Evolutionary conservation across 108 stramenopile species (phyloP), one percentile per base, ranked within the genome.

Genomic region (Fragilaria crotonensis): DNA sequence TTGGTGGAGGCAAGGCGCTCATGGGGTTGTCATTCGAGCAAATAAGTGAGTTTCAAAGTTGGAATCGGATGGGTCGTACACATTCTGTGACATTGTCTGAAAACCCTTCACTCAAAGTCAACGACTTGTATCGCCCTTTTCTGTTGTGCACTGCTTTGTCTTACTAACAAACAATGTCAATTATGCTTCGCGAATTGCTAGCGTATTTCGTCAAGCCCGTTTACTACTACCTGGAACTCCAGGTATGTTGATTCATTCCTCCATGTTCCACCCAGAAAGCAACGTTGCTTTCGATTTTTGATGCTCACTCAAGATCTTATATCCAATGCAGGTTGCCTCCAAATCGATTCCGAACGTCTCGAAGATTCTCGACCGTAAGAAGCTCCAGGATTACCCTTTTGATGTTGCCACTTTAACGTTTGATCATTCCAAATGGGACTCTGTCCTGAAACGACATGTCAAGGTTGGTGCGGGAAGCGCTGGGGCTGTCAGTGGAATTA

Each of bases 401-500:
- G 36, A 41, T 14, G 36, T 11, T 7, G 9, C 3, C 25, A 53
- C 9, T 7, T 25, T 19, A 4, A 5, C 22, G 9, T 51, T 63
- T 11, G 62, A 63, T 53, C 62, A 63, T 53, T 53, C 62, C 30
- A 31, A 31, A 30, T 63, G 62, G 62, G 62, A 63, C 32, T 9
- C 20, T 31, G 62, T 63, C 3, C 31, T 63, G 30, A 63, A 63
- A 54, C 49, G 49, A 33, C 62, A 63, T 29, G 52, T 63, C 20
- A 30, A 22, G 32, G 28, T 49, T 22, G 26, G 31, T 20, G 18
- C 52, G 4, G 52, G 62, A 26, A 53, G 18, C 29, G 25, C 53
- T 2, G 62, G 32, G n/a, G 52, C 19, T 20, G 31, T 63, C 2
- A 33, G 3, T 5, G 20, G 23, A 18, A 31, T 52, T 22, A 25